A percentile compares a stretch with the other conserved stretches of the same genome.
Conservation (phyloP, 202 grass and related monocot genomes). For the Eragrostis tef region DNA sequence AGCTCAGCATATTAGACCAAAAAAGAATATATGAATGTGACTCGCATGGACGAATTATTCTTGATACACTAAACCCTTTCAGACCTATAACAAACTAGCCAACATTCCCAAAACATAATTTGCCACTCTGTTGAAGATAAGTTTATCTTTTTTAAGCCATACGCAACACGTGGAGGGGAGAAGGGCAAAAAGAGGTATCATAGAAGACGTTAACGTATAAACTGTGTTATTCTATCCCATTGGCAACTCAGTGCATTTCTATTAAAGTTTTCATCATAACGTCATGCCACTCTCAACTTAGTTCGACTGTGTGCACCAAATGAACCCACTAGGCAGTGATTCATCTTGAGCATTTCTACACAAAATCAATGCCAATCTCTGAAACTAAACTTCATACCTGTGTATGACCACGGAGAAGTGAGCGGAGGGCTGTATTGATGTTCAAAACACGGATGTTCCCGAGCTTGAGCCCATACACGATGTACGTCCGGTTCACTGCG, state of each 20-base stretch:
- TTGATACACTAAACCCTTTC: background rate
- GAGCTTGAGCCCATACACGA: conserved; percentile 91
- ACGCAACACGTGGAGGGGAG: background rate
- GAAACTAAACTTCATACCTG: conserved; percentile 59
- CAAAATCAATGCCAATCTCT: background rate
- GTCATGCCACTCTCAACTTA: background rate
- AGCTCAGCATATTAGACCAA: background rate
- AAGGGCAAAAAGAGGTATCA: background rate
- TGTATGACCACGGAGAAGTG: conserved; percentile 86
- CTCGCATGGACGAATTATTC: background rate
- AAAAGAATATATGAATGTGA: background rate
- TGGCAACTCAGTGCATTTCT: background rate
- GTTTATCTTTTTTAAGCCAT: background rate
- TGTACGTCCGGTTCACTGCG: conserved; percentile 91
- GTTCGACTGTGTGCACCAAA: conserved; percentile 18
- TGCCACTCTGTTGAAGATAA: background rate
- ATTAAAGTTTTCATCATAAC: conserved; percentile 14
- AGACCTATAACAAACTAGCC: background rate
- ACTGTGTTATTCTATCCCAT: background rate
- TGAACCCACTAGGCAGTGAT: background rate
- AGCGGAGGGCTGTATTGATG: conserved; percentile 93
- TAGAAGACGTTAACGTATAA: conserved; percentile 13
- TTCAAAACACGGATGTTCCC: conserved; percentile 92
- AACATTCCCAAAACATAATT: background rate
- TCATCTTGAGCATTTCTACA: conserved; percentile 25